A percentile compares a stretch with the other conserved stretches of the same genome.
Evolutionary conservation across 2,329 filamentous ascomycete genomes (phyloP).

Genomic region (Colletotrichum filicis): DNA sequence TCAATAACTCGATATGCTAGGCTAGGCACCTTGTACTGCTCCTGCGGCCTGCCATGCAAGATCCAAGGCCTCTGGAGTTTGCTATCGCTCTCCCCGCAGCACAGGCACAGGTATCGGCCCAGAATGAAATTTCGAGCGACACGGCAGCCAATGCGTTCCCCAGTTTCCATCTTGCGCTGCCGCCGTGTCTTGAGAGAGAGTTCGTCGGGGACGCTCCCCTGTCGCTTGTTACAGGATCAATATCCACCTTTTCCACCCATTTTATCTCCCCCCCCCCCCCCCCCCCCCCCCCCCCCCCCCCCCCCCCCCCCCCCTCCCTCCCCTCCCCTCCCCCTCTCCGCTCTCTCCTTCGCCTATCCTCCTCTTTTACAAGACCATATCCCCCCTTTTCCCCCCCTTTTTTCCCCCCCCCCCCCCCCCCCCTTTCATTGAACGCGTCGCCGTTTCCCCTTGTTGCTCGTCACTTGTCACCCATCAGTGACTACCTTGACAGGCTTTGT

Average conservation of each 20-base stretch:
- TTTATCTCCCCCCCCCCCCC: conserved; percentile 4
- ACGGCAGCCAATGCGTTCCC: conserved; percentile 26
- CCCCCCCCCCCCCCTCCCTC: no score
- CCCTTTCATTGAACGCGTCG: conserved; percentile 14
- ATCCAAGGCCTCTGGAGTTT: neutral
- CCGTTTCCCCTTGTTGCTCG: neutral
- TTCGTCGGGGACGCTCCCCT: conserved; percentile 1
- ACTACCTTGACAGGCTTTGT: conserved; percentile 6
- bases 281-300: no score
- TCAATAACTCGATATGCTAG: neutral
- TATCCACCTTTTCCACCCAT: conserved; percentile 7
- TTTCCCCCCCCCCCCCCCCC: conserved; percentile 9
- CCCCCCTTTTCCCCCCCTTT: neutral
- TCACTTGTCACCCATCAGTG: neutral
- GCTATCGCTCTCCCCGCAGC: conserved; percentile 16
- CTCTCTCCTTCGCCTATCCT: no score
- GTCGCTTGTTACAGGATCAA: conserved; percentile 19
- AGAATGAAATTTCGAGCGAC: conserved; percentile 30
- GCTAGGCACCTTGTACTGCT: neutral
- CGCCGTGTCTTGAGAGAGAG: conserved; percentile 3
- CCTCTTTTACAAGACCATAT: no score
- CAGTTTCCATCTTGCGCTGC: conserved; percentile 16
- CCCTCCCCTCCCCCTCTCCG: no score
- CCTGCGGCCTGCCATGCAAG: neutral
- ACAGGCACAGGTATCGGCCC: conserved; percentile 5